A percentile compares a stretch with the other conserved stretches of the same genome.
phyloP scores from a whole-genome alignment of 805 yeast genomes.

The Teunomyces lycoperdinae region DNA sequence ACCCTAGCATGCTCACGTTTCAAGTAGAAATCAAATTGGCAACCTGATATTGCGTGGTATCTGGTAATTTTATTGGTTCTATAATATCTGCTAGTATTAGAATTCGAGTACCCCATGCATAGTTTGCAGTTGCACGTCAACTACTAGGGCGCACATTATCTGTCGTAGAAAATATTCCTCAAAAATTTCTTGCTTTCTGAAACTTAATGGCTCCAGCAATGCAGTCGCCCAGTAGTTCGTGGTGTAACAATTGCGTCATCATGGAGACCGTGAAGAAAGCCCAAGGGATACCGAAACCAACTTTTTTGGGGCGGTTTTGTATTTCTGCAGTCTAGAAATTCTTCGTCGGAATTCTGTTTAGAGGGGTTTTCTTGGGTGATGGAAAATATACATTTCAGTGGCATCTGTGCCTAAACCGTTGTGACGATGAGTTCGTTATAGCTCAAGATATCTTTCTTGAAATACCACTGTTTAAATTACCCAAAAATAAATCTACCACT shows the following conservation, averaged over 20 bases:
- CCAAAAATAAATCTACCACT: neutral
- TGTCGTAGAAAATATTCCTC: neutral
- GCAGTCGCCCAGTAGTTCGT: neutral
- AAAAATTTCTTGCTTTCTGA: neutral
- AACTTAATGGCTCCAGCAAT: neutral
- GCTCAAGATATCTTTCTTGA: neutral
- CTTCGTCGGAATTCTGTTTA: neutral
- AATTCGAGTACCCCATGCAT: neutral
- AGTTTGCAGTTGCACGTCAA: neutral
- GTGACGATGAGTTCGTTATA: neutral
- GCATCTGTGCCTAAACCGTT: constrained; percentile 1
- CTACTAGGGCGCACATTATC: neutral
- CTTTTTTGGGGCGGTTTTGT: neutral
- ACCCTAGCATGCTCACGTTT: neutral
- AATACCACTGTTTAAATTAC: neutral
- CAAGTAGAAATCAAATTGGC: neutral
- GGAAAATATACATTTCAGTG: neutral
- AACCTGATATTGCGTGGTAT: neutral
- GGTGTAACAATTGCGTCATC: neutral
- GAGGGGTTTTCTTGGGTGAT: neutral
- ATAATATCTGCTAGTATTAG: neutral
- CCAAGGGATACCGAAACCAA: neutral
- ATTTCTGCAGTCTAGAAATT: neutral
- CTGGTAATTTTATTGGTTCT: neutral
- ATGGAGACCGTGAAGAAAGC: neutral